Evolutionary conservation across 805 yeast genomes (phyloP), one percentile per base, ranked within the genome.

Genomic region (Suhomyces sp.): DNA sequence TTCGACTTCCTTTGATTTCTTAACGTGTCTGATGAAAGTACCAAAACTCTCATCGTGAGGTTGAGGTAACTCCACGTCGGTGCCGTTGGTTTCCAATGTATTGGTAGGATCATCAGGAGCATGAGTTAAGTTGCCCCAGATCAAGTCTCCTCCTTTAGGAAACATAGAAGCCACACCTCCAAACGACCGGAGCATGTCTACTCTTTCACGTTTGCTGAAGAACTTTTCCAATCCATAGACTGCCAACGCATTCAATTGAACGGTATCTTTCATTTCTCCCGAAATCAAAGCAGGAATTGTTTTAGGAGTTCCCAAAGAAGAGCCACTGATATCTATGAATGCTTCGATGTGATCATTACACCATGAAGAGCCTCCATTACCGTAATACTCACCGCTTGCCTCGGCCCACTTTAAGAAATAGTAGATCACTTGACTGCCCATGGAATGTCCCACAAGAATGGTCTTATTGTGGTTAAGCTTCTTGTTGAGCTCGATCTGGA

Each of bases 231-330:
- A 78, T 1, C 97, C 99, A 63, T 89, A 90, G 58, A 93, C 90
- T 0, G 98, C 99, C 55, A 93, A 71, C 3, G 94, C 87, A 67
- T 94, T 94, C 66, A 94, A 76, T 64, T 93, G 97, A 29, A 96
- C 96, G 0, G 99, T 94, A 68, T 94, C 99, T 68, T 86, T 90
- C 98, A 94, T 94, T 71, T 94, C 99, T 13, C 99, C 99, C 13
- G 97, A 89, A n/a, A 94, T 69, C 54, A 94, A 74, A 0, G 97
- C 97, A 0, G 96, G 90, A 19, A 91, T 82, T 1, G 97, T 88
- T 67, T 94, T 94, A 2, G 99, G 99, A 0, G 98, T 91, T 3
- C 99, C 99, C 50, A 94, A 73, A 49, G 83, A 70, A n/a, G 94
- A 85, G 0, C 99, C 99, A 12, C 96, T 83, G 54, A 94, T 87